These are phyloP conservation scores for Mucuna pruriens DNA, from an alignment of 306 rosid species.

Conservation along the genomic window DNA sequence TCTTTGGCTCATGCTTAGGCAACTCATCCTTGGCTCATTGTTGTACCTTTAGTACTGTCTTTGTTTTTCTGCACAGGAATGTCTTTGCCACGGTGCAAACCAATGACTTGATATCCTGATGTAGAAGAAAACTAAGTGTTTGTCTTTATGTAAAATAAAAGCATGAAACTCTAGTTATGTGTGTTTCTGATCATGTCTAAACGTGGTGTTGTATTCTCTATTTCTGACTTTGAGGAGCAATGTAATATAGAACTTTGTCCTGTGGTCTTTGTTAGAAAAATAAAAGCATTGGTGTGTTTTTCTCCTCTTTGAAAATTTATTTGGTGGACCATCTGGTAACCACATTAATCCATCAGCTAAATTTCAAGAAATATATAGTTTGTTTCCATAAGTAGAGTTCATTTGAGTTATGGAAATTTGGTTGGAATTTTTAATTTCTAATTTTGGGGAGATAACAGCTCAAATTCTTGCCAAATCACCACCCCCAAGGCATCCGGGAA, in stretches of 20 bases:
- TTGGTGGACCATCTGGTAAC: not conserved
- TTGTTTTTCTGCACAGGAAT: slow-evolving; percentile 39
- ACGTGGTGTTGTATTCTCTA: slow-evolving; percentile 35
- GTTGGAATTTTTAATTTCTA: too few relatives aligned
- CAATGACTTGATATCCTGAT: slow-evolving; percentile 43
- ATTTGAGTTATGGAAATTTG: too few relatives aligned
- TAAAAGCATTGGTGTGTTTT: slow-evolving; percentile 25
- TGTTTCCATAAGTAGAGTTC: not conserved
- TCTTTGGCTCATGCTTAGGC: slow-evolving; percentile 68
- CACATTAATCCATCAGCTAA: not conserved
- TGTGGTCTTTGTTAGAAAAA: slow-evolving; percentile 36
- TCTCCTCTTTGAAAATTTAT: slow-evolving; percentile 4
- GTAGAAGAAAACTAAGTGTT: slow-evolving; percentile 36
- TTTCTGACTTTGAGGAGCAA: slow-evolving; percentile 40
- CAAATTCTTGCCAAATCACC: too few relatives aligned
- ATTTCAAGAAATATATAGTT: not conserved
- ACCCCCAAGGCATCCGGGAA: too few relatives aligned
- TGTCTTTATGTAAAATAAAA: slow-evolving; percentile 46
- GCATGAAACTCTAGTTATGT: slow-evolving; percentile 33
- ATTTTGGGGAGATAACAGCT: too few relatives aligned
- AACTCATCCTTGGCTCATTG: not conserved
- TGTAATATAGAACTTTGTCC: slow-evolving; percentile 43
- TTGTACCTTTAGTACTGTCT: not conserved
- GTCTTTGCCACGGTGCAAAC: slow-evolving; percentile 30
- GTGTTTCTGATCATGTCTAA: slow-evolving; percentile 32